Conservation (phyloP, 2,329 filamentous ascomycete genomes). For the Ambrosiella cleistominuta region DNA sequence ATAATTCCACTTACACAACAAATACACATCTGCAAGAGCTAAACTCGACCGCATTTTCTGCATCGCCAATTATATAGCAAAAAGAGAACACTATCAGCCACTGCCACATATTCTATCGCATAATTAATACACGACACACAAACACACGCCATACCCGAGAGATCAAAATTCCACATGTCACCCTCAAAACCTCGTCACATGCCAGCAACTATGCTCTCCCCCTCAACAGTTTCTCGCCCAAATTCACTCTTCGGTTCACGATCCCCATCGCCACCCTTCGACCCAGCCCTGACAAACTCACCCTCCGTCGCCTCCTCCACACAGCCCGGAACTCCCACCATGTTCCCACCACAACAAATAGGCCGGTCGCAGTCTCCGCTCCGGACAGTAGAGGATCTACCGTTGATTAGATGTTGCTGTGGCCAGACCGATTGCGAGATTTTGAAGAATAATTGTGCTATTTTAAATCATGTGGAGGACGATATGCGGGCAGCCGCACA, state of each 20-base stretch:
- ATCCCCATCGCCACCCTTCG: conserved; percentile 6
- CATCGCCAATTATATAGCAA: too few species aligned
- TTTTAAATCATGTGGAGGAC: conserved; percentile 67
- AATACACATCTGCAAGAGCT: background rate
- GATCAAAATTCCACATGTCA: background rate
- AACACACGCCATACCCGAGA: background rate
- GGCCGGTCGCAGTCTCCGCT: background rate
- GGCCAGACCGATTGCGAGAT: conserved; percentile 63
- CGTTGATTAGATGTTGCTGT: conserved; percentile 59
- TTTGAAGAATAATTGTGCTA: conserved; percentile 60
- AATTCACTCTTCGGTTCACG: conserved; percentile 3
- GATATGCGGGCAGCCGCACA: conserved; percentile 75
- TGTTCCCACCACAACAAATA: background rate
- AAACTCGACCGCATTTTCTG: too few species aligned
- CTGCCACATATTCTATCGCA: too few species aligned
- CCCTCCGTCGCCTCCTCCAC: conserved; percentile 7
- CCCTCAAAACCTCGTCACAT: background rate
- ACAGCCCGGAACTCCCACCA: conserved; percentile 5
- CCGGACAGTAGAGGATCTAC: conserved; percentile 15
- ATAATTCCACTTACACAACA: background rate
- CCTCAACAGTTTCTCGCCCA: background rate
- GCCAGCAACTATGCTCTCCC: conserved; percentile 6
- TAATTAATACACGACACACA: background rate
- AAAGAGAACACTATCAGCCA: too few species aligned
- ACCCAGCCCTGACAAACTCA: conserved; percentile 5